phyloP scores from a whole-genome alignment of 768 basidiomycete genomes.

The Cystobasidium tubakii region DNA sequence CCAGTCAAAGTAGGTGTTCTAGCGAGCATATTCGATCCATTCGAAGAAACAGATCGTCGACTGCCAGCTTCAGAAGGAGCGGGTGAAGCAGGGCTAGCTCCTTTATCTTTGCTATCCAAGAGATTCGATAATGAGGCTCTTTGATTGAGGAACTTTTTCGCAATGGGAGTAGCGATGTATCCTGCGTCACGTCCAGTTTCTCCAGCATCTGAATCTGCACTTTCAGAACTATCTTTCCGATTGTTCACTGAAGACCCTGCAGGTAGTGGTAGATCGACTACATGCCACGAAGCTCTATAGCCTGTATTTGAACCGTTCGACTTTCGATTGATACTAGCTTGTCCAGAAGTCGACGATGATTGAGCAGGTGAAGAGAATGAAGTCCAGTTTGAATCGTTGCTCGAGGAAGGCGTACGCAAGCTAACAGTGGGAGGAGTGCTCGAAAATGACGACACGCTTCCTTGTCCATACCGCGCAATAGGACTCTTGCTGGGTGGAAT shows the following conservation, averaged over 20 bases:
- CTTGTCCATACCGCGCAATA: not conserved
- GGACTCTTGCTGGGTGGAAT: slow-evolving; percentile 11
- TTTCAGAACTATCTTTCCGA: not conserved
- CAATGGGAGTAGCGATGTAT: slow-evolving; percentile 25
- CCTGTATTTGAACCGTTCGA: not conserved
- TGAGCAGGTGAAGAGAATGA: not conserved
- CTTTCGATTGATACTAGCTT: not conserved
- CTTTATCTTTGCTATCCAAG: not conserved
- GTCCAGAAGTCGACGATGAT: not conserved
- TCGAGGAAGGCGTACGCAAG: not conserved
- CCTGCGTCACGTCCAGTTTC: not conserved
- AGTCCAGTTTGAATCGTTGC: slow-evolving; percentile 14
- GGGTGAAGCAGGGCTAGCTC: not conserved
- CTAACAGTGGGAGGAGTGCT: not conserved
- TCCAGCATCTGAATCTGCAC: not conserved
- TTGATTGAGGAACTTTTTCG: slow-evolving; percentile 28
- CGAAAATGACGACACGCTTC: not conserved
- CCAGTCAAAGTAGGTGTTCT: slow-evolving; percentile 27
- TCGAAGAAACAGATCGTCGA: not conserved
- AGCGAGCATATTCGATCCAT: slow-evolving; percentile 8
- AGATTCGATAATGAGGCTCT: slow-evolving; percentile 14
- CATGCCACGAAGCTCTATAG: slow-evolving; percentile 32
- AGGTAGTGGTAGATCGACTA: slow-evolving; percentile 17
- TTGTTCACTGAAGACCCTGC: not conserved
- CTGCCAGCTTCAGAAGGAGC: not conserved